Conservation (phyloP, 2,329 filamentous ascomycete genomes). For the Colletotrichum incanum region DNA sequence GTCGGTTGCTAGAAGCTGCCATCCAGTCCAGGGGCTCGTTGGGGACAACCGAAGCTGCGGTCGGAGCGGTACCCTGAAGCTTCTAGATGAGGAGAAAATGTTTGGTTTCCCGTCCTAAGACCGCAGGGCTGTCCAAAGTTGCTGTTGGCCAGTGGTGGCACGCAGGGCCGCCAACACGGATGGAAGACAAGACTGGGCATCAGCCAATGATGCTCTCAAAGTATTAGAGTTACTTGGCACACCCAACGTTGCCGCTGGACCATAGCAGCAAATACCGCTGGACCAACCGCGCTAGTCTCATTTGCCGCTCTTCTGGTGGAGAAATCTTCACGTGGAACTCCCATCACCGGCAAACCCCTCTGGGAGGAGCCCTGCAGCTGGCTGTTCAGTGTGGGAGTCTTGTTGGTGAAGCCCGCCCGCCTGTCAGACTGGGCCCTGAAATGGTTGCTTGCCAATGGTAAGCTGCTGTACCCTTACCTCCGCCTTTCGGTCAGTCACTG, state of each 20-base stretch:
- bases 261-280: conserved; percentile 29
- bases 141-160: not conserved
- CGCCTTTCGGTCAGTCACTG: conserved; percentile 21
- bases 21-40: not conserved
- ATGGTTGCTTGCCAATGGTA: conserved; percentile 16
- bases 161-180: too few species aligned
- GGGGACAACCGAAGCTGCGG: not conserved
- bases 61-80: not conserved
- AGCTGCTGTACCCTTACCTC: conserved; percentile 16
- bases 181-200: not conserved
- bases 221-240: conserved; percentile 24
- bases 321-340: conserved; percentile 40
- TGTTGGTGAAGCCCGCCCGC: conserved; percentile 7
- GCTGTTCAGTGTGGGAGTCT: not conserved
- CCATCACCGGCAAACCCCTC: conserved; percentile 8
- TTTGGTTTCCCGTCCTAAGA: not conserved
- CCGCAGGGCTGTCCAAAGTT: not conserved
- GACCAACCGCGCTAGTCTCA: conserved; percentile 29
- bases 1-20: not conserved
- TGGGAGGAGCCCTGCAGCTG: conserved; percentile 29
- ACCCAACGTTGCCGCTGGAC: not conserved
- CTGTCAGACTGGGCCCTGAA: conserved; percentile 24
- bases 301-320: conserved; percentile 29
- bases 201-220: conserved; percentile 9
- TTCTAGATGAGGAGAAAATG: not conserved